phyloP scores from a whole-genome alignment of 2,329 filamentous ascomycete genomes.

The Arthrobotrys musiformis region DNA sequence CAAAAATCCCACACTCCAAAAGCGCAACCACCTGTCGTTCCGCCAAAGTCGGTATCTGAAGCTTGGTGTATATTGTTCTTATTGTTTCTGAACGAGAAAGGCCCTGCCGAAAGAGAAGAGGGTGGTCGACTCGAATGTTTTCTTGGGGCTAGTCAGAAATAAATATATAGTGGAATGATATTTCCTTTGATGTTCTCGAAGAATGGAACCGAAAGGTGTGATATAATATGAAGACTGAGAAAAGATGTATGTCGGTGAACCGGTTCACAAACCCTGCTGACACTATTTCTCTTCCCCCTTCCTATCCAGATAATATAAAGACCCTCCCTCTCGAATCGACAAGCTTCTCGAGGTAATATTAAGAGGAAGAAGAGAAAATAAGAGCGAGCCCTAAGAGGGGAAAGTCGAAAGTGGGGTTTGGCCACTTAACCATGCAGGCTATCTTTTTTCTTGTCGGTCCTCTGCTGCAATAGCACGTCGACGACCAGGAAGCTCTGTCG shows the following conservation, averaged over 20 bases:
- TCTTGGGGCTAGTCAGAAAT: conserved; percentile 24
- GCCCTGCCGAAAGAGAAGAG: conserved; percentile 17
- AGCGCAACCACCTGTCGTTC: conserved; percentile 20
- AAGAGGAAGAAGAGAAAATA: conserved; percentile 33
- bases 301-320: conserved; percentile 51
- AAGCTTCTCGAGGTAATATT: conserved; percentile 42
- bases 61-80: background rate
- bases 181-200: background rate
- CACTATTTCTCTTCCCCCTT: conserved; percentile 38
- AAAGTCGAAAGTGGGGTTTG: conserved; percentile 55
- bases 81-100: conserved; percentile 18
- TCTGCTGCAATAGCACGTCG: conserved; percentile 38
- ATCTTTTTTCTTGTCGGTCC: conserved; percentile 32
- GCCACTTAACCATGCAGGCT: conserved; percentile 56
- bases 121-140: conserved; percentile 14
- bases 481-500: conserved; percentile 43
- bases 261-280: conserved; percentile 34
- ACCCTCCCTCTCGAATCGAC: conserved; percentile 52
- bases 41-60: conserved; percentile 4
- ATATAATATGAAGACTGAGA: conserved; percentile 19
- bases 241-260: conserved; percentile 21
- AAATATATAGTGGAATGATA: conserved; percentile 25
- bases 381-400: conserved; percentile 33
- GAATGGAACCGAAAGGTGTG: conserved; percentile 2
- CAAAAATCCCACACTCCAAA: conserved; percentile 28